These are phyloP conservation scores for Blastocystis sp. DNA, from an alignment of 352 stramenopile species.

Conservation along the genomic window DNA sequence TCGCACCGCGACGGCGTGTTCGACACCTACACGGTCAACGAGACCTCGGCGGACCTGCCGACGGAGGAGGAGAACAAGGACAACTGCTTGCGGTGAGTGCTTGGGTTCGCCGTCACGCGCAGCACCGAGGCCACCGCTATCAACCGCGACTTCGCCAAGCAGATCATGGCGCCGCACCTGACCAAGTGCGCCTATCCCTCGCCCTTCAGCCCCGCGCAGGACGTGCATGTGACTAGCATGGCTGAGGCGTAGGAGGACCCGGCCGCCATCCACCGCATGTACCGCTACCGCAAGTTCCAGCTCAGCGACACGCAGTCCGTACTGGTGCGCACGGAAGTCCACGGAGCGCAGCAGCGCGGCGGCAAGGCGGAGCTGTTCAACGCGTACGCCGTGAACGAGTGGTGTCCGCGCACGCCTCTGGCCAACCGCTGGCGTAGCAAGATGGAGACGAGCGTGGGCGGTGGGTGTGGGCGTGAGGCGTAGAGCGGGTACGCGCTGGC, in stretches of 20 bases:
- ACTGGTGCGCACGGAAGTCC: constrained; percentile 57
- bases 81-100: constrained; percentile 20
- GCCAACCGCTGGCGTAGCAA: constrained; percentile 25
- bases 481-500: constrained; percentile 90
- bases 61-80: constrained; percentile 75
- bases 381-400: constrained; percentile 49
- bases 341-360: constrained; percentile 1
- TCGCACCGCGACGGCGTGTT: constrained; percentile 82
- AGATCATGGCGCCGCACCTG: neutral
- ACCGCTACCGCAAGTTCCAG: constrained; percentile 50
- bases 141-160: constrained; percentile 36
- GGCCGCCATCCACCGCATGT: constrained; percentile 5
- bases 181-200: neutral
- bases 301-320: neutral
- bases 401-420: constrained; percentile 6
- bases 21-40: constrained; percentile 81
- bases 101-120: neutral
- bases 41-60: constrained; percentile 80
- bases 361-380: constrained; percentile 10
- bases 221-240: neutral
- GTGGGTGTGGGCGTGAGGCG: constrained; percentile 75
- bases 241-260: neutral
- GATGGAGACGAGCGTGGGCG: constrained; percentile 1
- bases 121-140: constrained; percentile 1
- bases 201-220: neutral